Percentiles rank a stretch among this genome's conserved stretches.
phyloP scores from a whole-genome alignment of 352 stramenopile species.

The Phytopythium oedochilum region DNA sequence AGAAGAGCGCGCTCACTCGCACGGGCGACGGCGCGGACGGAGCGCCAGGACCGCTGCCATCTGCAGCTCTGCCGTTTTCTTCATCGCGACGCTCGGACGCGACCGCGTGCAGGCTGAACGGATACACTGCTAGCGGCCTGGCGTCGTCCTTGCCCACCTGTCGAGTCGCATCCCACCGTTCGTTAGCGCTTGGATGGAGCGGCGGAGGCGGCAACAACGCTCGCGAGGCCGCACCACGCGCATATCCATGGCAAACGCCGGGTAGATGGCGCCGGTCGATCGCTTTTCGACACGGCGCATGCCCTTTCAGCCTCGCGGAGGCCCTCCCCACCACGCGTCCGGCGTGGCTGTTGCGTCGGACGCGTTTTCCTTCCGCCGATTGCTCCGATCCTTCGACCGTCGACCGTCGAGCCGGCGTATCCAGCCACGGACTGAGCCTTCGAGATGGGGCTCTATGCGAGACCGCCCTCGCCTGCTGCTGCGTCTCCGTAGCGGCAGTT shows the following conservation, averaged over 20 bases:
- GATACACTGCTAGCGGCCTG: background rate
- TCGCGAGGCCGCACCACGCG: background rate
- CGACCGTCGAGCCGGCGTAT: too few relatives aligned
- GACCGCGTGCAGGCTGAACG: background rate
- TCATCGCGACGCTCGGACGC: background rate
- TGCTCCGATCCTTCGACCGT: background rate
- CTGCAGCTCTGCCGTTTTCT: too few relatives aligned
- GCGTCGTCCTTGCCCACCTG: constrained; percentile 1
- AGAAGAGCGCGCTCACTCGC: constrained; percentile 13
- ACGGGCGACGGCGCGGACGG: background rate
- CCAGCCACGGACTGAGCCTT: too few relatives aligned
- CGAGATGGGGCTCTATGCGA: too few relatives aligned
- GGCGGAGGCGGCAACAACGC: background rate
- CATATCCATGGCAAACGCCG: constrained; percentile 7
- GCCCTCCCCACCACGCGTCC: background rate
- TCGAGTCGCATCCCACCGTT: too few relatives aligned
- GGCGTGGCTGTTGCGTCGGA: background rate
- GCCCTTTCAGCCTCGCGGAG: background rate
- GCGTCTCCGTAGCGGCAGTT: too few relatives aligned
- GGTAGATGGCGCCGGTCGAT: constrained; percentile 1
- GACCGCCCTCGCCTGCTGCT: too few relatives aligned
- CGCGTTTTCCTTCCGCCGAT: background rate
- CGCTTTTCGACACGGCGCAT: background rate
- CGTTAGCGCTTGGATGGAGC: background rate
- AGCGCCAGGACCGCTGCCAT: too few relatives aligned